Conservation (phyloP, 192 early-diverging fungal species). For the Phycomyces blakesleeanus region DNA sequence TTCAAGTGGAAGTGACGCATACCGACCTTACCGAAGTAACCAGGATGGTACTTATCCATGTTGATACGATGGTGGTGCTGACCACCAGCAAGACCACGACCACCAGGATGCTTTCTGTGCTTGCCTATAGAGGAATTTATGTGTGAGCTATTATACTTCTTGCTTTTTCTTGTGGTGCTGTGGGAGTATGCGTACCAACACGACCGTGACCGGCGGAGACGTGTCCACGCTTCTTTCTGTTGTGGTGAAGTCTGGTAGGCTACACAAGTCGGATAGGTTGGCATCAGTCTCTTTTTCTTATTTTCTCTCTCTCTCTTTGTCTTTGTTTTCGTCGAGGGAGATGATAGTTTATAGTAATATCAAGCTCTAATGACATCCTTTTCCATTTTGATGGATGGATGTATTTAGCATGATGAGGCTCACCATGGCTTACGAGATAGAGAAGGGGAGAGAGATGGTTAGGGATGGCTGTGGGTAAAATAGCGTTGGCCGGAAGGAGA, state of each 20-base stretch:
- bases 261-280: constrained; percentile 22
- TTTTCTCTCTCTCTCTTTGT: not conserved
- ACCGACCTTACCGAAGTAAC: constrained; percentile 99
- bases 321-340: too few species aligned
- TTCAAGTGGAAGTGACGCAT: constrained; percentile 99
- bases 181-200: constrained; percentile 58
- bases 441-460: constrained; percentile 10
- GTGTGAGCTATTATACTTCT: too few species aligned
- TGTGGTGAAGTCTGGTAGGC: constrained; percentile 84
- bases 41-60: constrained; percentile 99
- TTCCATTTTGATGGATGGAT: constrained; percentile 7
- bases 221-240: constrained; percentile 98
- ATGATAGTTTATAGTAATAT: not conserved
- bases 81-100: constrained; percentile 99
- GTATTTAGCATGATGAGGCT: not conserved
- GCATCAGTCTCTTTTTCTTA: not conserved
- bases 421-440: constrained; percentile 17
- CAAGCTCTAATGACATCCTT: not conserved
- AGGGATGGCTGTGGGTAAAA: constrained; percentile 1
- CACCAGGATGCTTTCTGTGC: constrained; percentile 99
- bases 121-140: constrained; percentile 63
- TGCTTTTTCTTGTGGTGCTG: too few species aligned
- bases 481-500: not conserved
- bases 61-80: constrained; percentile 99
- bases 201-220: constrained; percentile 99